Evolutionary conservation across 2,329 filamentous ascomycete species (phyloP).

Genomic region (Karstenula rhodostoma): DNA sequence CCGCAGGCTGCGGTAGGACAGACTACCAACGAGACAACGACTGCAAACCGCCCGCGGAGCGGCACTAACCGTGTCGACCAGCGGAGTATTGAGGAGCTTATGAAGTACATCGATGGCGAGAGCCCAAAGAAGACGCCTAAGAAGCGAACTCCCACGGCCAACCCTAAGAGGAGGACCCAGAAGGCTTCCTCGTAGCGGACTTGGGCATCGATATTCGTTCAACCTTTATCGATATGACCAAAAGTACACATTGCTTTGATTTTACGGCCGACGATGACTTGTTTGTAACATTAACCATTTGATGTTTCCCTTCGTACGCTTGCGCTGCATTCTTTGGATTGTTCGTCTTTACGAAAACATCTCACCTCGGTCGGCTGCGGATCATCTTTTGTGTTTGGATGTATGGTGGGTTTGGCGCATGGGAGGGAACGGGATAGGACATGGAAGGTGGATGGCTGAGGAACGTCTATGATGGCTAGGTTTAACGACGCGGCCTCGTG

Average conservation of each 20-base stretch:
- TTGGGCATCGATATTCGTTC: background rate
- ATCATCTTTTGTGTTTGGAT: slow-evolving; percentile 1
- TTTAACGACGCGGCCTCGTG: background rate
- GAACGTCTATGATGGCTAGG: background rate
- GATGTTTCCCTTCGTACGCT: background rate
- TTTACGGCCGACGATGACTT: slow-evolving; percentile 13
- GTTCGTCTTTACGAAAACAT: background rate
- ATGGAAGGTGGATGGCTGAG: background rate
- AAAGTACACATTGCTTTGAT: slow-evolving; percentile 12
- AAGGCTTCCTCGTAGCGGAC: slow-evolving; percentile 21
- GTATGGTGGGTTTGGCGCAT: background rate
- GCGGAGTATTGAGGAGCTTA: slow-evolving; percentile 88
- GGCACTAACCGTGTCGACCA: slow-evolving; percentile 66
- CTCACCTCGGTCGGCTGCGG: background rate
- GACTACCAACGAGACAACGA: slow-evolving; percentile 57
- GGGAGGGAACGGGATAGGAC: background rate
- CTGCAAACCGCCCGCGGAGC: slow-evolving; percentile 49
- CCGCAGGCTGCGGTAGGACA: slow-evolving; percentile 71
- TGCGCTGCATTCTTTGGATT: background rate
- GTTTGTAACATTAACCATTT: slow-evolving; percentile 14
- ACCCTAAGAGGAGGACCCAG: slow-evolving; percentile 52
- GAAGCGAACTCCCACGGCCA: slow-evolving; percentile 50
- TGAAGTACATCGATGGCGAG: slow-evolving; percentile 90
- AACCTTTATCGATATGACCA: slow-evolving; percentile 3
- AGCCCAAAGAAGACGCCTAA: slow-evolving; percentile 53